These are phyloP conservation scores for Chrysosphaeria jannelii DNA, from an alignment of 2,329 filamentous ascomycete genomes.

Conservation along the genomic window DNA sequence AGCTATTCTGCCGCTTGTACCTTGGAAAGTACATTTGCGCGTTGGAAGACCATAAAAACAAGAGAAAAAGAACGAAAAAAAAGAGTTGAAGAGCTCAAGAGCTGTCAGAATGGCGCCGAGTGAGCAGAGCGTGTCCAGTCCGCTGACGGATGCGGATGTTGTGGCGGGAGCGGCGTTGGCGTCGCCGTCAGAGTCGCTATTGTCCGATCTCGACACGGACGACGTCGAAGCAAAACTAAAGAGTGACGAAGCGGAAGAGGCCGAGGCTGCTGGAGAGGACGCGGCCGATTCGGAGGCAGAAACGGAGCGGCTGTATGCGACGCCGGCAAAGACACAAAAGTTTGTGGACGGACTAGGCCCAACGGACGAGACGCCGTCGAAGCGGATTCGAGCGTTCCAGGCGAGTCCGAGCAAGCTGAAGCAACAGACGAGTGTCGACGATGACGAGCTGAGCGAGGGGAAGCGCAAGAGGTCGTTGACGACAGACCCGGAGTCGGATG, in stretches of 20 bases:
- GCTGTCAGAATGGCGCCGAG: constrained; percentile 17
- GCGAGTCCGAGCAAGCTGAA: constrained; percentile 50
- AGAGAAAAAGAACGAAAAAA: background rate
- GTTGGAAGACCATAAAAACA: background rate
- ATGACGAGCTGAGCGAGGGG: constrained; percentile 8
- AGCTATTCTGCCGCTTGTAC: no score
- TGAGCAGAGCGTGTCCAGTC: no score
- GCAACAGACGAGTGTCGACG: constrained; percentile 14
- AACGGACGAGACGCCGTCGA: constrained; percentile 28
- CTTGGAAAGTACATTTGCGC: no score
- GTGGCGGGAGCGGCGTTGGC: no score
- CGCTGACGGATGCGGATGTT: no score
- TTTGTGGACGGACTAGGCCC: constrained; percentile 25
- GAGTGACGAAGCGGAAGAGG: constrained; percentile 27
- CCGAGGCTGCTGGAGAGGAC: constrained; percentile 20
- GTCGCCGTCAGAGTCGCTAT: constrained; percentile 15
- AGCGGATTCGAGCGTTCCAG: constrained; percentile 4
- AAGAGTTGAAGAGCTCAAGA: constrained; percentile 15
- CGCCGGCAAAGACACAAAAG: constrained; percentile 34
- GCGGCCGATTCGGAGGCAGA: constrained; percentile 46
- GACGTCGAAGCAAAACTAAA: constrained; percentile 19
- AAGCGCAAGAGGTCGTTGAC: constrained; percentile 20
- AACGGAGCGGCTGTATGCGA: constrained; percentile 74
- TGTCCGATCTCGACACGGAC: constrained; percentile 17
- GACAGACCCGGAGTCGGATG: constrained; percentile 14